Evolutionary conservation across 2,329 filamentous ascomycete genomes (phyloP), one percentile per base, ranked within the genome.

Genomic region (Knufia petricola): DNA sequence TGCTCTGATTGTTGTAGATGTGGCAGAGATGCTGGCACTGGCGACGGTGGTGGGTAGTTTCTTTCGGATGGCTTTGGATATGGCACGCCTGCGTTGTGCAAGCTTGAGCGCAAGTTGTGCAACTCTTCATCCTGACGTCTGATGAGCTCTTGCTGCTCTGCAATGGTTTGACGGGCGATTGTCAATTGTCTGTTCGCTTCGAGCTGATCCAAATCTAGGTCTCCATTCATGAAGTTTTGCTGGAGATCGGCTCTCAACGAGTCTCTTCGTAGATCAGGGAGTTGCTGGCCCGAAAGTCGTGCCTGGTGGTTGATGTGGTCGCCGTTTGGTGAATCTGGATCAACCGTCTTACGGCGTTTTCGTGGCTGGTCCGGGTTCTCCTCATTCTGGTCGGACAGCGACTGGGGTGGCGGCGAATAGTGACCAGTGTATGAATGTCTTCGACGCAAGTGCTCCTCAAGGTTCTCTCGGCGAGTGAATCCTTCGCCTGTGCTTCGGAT

Each of bases 381-480:
- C 36, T 51, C 37, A n/a, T 40, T 39, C n/a, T 48, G 15, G 3
- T 24, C 34, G 17, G 31, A 38, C 3, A n/a, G 10, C n/a, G 44
- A 47, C 19, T 47, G 32, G 7, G 44, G 44, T 24, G 44, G 44
- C 7, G 44, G 44, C 9, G 32, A 38, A 28, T 47, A 47, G 34
- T 47, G 44, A 39, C 44, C 44, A 30, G 44, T 47, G 24, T 47
- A 47, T 2, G 46, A 48, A 63, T 96, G 90, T n/a, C 94, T 86
- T 21, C 90, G 82, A 17, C 90, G 84, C 15, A 95, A 72, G 66
- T 96, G 90, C 67, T 96, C 90, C 62, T 90, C 88, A 3, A 95
- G 74, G 60, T 96, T 96, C 68, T 96, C 90, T 61, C 89, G 85
- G 43, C 90, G 81, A 7, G 89, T 94, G 65, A 96, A 96, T 19